These are phyloP conservation scores for Xylariaceae sp. DNA, from an alignment of 2,329 filamentous ascomycete species.

Conservation along the genomic window DNA sequence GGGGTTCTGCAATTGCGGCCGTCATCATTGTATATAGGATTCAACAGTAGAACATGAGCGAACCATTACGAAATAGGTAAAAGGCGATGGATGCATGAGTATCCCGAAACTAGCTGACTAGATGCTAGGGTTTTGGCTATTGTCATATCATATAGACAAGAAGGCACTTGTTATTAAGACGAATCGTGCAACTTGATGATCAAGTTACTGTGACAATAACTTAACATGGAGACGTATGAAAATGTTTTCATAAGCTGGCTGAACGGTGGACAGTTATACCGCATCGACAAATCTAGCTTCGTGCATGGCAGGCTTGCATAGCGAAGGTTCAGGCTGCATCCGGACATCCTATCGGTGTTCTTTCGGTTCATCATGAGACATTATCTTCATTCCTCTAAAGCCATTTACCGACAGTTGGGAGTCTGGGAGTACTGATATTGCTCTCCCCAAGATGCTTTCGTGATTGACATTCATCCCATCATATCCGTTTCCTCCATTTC, in stretches of 20 bases:
- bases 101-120: no score
- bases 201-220: not conserved
- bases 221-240: not conserved
- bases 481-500: not conserved
- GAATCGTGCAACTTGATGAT: not conserved
- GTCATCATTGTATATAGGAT: no score
- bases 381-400: not conserved
- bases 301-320: not conserved
- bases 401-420: not conserved
- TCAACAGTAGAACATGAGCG: no score
- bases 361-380: conserved; percentile 1
- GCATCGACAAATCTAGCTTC: not conserved
- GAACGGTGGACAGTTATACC: not conserved
- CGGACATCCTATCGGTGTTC: not conserved
- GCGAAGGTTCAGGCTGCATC: conserved; percentile 1
- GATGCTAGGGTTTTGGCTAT: not conserved
- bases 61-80: no score
- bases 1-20: no score
- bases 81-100: no score
- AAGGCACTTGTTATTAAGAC: not conserved
- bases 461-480: not conserved
- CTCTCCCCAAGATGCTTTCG: not conserved
- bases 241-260: not conserved
- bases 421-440: not conserved
- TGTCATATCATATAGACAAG: not conserved